Conservation (phyloP, 1,139 yeast genomes). For the Hemisphaericaspora lyxosophila region DNA sequence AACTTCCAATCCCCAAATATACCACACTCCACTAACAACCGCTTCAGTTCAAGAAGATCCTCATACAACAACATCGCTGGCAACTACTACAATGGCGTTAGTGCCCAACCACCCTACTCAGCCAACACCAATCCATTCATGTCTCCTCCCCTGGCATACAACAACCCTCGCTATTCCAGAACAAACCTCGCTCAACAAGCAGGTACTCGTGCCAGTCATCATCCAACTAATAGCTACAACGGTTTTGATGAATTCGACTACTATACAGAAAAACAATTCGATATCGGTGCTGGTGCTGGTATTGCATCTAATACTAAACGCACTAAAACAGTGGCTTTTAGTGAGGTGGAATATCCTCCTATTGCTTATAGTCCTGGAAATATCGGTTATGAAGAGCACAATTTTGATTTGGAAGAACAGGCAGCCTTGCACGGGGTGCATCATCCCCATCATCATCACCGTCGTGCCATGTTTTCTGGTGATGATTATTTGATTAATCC, state of each 20-base stretch:
- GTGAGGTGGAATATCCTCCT: slow-evolving; percentile 35
- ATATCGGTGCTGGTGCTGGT: background rate
- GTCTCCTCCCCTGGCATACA: too few relatives aligned
- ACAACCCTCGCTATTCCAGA: too few relatives aligned
- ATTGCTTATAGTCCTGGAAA: slow-evolving; percentile 30
- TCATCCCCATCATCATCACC: too few relatives aligned
- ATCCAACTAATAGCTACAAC: background rate
- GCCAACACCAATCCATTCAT: background rate
- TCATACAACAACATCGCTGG: slow-evolving; percentile 4
- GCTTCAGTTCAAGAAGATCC: slow-evolving; percentile 3
- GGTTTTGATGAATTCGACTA: slow-evolving; percentile 3
- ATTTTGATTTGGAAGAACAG: slow-evolving; percentile 17
- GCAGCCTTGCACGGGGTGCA: too few relatives aligned
- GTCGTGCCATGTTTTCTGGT: slow-evolving; percentile 24
- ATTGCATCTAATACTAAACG: slow-evolving; percentile 15
- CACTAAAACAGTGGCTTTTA: slow-evolving; percentile 34
- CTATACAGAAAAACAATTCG: background rate
- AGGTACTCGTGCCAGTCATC: slow-evolving; percentile 3
- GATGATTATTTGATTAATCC: slow-evolving; percentile 45
- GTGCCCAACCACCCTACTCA: slow-evolving; percentile 1
- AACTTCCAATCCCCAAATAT: too few relatives aligned
- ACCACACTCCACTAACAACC: slow-evolving; percentile 1
- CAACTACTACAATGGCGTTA: background rate
- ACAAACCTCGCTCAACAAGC: too few relatives aligned
- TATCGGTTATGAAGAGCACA: slow-evolving; percentile 23